Evolutionary conservation across 306 rosid species (phyloP), one percentile per base, ranked within the genome.

Genomic region (Inga laurina): DNA sequence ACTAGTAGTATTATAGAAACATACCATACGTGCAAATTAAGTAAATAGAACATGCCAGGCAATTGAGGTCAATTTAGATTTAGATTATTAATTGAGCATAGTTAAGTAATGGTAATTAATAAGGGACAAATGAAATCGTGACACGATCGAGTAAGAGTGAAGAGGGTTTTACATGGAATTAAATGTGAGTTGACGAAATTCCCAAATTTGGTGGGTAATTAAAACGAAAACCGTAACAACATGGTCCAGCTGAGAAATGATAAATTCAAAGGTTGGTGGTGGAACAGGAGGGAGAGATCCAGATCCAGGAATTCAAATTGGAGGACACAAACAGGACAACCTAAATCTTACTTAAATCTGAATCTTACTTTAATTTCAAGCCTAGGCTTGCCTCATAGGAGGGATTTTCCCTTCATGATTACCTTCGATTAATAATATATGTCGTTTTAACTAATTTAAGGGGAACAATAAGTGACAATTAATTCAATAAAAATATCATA

Each of bases 191-290:
- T 22, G 67, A 61, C 35, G 3, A 22, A 61, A n/a, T 61, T 61
- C 67, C 67, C 67, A 61, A 8, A 61, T 22, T 61, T 61, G 67
- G 30, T 22, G 34, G 62, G 24, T 27, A 8, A 57, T 57, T 57
- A n/a, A 57, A 57, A n/a, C 22, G 30, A 57, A 10, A 51, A 51
- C 5, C 8, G n/a, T 16, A 15, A 51, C 57, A 51, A 49, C 3
- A 13, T 13, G 19, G 19, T 12, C 18, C 16, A 5, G 57, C 8
- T 51, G 19, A 51, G 59, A 18, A 52, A 5, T 18, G 27, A 57
- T 8, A 57, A 57, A 66, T 75, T 82, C 72, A 68, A 41, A 82
- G 22, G 72, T 41, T 76, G 73, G 39, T 37, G 6, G 41, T 37
- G 41, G 41, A 37, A 37, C 7, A 6, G 13, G 48, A 11, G 13